phyloP scores from a whole-genome alignment of 2,329 filamentous ascomycete species.

The Podosphaera xanthii region DNA sequence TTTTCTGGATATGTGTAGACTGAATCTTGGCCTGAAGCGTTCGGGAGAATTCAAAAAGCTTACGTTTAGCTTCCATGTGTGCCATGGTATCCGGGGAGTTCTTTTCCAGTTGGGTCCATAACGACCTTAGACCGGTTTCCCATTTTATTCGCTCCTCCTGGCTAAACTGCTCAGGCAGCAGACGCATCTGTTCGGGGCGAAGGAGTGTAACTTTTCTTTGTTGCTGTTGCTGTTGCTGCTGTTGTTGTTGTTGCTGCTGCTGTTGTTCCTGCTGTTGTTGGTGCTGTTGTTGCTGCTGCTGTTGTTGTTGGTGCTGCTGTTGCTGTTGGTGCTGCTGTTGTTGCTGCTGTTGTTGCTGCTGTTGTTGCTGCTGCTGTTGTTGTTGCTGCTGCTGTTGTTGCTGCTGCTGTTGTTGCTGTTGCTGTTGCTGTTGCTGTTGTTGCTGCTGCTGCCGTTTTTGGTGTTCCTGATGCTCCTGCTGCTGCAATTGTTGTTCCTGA shows the following conservation, averaged over 20 bases:
- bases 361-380: slow-evolving; percentile 12
- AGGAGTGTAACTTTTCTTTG: slow-evolving; percentile 9
- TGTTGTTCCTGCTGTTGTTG: not conserved
- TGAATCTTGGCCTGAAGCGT: slow-evolving; percentile 32
- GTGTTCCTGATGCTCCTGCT: not conserved
- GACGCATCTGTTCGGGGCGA: slow-evolving; percentile 15
- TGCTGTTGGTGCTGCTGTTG: slow-evolving; percentile 7
- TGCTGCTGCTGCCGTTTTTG: not conserved
- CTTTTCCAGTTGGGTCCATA: slow-evolving; percentile 29
- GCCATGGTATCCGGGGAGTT: slow-evolving; percentile 24
- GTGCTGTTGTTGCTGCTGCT: slow-evolving; percentile 16
- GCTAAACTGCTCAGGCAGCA: slow-evolving; percentile 19
- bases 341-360: slow-evolving; percentile 16
- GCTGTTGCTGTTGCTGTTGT: not conserved
- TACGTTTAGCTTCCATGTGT: slow-evolving; percentile 28
- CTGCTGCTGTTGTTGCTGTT: not conserved
- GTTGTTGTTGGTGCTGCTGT: slow-evolving; percentile 2
- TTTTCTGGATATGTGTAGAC: slow-evolving; percentile 7
- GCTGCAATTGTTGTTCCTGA: not conserved
- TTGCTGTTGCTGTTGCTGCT: slow-evolving; percentile 8
- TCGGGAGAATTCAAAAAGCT: slow-evolving; percentile 36
- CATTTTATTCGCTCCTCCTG: slow-evolving; percentile 35
- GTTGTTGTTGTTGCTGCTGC: slow-evolving; percentile 3
- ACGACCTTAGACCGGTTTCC: slow-evolving; percentile 27
- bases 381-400: not conserved